Base-by-base conservation (phyloP, 2,329 filamentous ascomycete species). In the Salinomyces thailandicus region DNA sequence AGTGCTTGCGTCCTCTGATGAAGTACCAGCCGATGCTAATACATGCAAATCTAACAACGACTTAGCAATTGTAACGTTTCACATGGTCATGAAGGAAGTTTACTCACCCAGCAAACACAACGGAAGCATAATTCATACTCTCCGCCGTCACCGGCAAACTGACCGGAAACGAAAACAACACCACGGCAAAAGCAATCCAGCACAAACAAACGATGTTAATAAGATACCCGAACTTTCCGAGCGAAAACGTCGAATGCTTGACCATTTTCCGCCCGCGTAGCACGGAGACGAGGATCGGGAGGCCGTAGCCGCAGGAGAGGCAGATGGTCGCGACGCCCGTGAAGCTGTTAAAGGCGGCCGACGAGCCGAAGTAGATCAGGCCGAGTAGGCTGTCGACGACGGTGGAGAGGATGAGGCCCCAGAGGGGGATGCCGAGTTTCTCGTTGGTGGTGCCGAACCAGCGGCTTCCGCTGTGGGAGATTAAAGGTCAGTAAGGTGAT, bases 251-350 rank as follows among this genome's bases (percentile, higher is more conserved):
- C 0, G 79, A 82, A 47, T 77, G 61, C 34, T 67, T 66, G n/a
- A 86, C 73, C 22, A 75, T 69, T 35, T 72, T 67, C n/a, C 83
- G 72, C 7, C 77, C 70, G 12, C 79, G 73, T 1, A 85, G 48
- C 3, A 87, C 62, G 8, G 71, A 80, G 39, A 87, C 77, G 8
- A 85, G 61, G 37, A 87, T 84, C 0, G 83, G 83, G 12, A 85
- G 68, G 11, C 78, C 81, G 56, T 87, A 87, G 0, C 79, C 84
- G 3, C 77, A 76, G 0, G 76, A 80, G 0, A 87, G 71, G 46
- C 81, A 85, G 54, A 87, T 85, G 4, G 81, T 86, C 1, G 81
- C 82, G 1, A 85, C 81, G 18, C 81, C 81, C 0, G 81, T 86
- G 59, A 87, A 86, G 7, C 76, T 79, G 64, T 80, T 81, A 64